These are phyloP conservation scores for Spizellomyces sp. DNA, from an alignment of 192 early-diverging fungal species.

Conservation along the genomic window DNA sequence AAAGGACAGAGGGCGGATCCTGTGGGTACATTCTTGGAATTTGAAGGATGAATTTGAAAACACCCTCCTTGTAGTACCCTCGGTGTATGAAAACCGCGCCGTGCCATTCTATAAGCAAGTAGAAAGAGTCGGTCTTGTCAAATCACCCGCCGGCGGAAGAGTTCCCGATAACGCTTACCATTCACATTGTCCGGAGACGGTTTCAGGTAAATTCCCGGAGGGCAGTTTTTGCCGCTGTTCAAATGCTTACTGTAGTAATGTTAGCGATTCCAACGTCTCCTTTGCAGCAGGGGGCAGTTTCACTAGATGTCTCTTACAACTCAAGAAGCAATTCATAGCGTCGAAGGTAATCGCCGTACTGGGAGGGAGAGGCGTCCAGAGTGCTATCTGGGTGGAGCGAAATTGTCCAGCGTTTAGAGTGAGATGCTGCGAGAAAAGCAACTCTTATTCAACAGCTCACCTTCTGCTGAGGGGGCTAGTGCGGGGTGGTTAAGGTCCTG, in stretches of 20 bases:
- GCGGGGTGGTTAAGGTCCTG: too few species aligned
- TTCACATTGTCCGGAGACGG: slow-evolving; percentile 54
- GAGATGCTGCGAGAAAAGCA: too few species aligned
- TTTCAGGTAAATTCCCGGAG: slow-evolving; percentile 85
- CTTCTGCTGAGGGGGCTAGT: too few species aligned
- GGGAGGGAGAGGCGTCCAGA: too few species aligned
- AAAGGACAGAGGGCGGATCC: slow-evolving; percentile 64
- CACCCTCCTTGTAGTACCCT: slow-evolving; percentile 86
- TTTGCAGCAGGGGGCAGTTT: too few species aligned
- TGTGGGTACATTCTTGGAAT: slow-evolving; percentile 84
- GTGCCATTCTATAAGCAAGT: slow-evolving; percentile 66
- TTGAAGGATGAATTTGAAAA: slow-evolving; percentile 83
- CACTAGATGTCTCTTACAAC: not conserved
- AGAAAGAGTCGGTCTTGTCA: not conserved
- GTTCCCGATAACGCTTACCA: slow-evolving; percentile 53
- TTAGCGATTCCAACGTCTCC: too few species aligned
- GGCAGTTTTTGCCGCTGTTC: slow-evolving; percentile 76
- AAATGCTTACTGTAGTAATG: slow-evolving; percentile 62
- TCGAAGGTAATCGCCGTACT: slow-evolving; percentile 40
- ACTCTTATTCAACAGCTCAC: too few species aligned
- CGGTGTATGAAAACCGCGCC: slow-evolving; percentile 87
- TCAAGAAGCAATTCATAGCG: slow-evolving; percentile 73
- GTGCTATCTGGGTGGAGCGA: too few species aligned
- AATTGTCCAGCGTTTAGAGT: too few species aligned
- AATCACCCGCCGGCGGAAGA: not conserved